Conservation (phyloP, 1,139 yeast species). For the Zhuliangozyma parablackwelliae region DNA sequence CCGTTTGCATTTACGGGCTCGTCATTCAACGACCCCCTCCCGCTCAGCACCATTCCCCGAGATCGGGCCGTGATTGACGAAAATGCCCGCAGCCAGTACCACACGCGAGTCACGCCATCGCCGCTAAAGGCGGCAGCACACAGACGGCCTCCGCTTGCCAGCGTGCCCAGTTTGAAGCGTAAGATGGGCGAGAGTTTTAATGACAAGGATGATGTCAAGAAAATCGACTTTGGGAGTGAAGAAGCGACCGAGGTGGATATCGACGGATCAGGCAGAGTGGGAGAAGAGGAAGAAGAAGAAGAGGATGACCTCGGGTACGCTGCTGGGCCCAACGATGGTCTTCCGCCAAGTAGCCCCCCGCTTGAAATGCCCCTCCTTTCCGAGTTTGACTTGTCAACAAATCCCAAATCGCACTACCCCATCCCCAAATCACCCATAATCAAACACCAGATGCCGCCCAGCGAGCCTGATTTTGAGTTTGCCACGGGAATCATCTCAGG, state of each 20-base stretch:
- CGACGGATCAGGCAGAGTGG: neutral
- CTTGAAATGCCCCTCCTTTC: constrained; percentile 18
- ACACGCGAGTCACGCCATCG: constrained; percentile 21
- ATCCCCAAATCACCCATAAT: constrained; percentile 21
- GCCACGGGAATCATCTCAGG: neutral
- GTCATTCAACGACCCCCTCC: constrained; percentile 20
- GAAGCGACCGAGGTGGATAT: constrained; percentile 6
- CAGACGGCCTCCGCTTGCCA: neutral
- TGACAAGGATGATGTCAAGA: constrained; percentile 41
- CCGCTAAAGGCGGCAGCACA: constrained; percentile 5
- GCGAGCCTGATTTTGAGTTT: constrained; percentile 2
- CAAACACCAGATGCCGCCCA: constrained; percentile 1
- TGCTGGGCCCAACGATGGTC: neutral
- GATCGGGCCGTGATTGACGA: constrained; percentile 31
- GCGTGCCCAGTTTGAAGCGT: constrained; percentile 34
- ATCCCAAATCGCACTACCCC: constrained; percentile 14
- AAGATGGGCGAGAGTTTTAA: constrained; percentile 46
- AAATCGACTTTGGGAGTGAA: constrained; percentile 22
- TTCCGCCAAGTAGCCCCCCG: constrained; percentile 35
- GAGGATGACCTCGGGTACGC: constrained; percentile 4
- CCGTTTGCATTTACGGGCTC: constrained; percentile 43
- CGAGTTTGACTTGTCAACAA: constrained; percentile 24
- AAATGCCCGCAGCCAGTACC: constrained; percentile 37
- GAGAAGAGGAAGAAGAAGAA: constrained; percentile 1
- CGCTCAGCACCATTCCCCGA: constrained; percentile 34